Evolutionary conservation across 345 rosid species (phyloP), one percentile per base, ranked within the genome.

Genomic region (Nephelium lappaceum): DNA sequence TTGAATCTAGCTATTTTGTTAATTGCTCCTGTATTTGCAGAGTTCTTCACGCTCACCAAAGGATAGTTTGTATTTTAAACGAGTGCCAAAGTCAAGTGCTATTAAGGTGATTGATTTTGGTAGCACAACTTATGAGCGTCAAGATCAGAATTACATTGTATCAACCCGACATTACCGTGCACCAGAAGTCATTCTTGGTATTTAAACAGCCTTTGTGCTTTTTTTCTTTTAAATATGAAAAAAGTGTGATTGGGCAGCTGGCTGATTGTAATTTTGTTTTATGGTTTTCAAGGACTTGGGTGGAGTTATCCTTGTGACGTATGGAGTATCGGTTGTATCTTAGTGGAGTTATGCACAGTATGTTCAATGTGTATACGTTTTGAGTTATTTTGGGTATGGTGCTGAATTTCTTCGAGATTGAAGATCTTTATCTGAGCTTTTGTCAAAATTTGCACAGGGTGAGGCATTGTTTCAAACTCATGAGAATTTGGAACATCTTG

Each of bases 391-490:
- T 15, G 5, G 15, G 7, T 49, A 11, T 16, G n/a, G 27, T 74
- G 19, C 10, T 1, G 16, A 21, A 24, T 23, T 14, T 45, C 38
- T 24, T 19, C 19, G 8, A 3, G 7, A 16, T 47, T 21, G n/a
- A 7, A 64, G 39, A 24, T 16, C 10, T 47, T 19, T 7, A 60
- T 47, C 6, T 51, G 19, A 15, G 5, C 1, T 0, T 14, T 36
- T 41, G 24, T 72, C 1, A 16, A n/a, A 55, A 65, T 62, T 24
- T 1, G 9, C 21, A 39, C 72, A 94, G 98, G 98, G 98, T 25
- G 98, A 94, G 83, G 98, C 98, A 69, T 85, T 94, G 79, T 94
- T 92, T 83, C 98, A 94, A 83, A 94, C 97, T 18, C 98, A 94
- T 72, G 98, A 94, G 79, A 92, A 94, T 79, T 75, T 94, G 79